Evolutionary conservation across 768 basidiomycete genomes (phyloP), one percentile per base, ranked within the genome.

Genomic region (Leccinum aurantiacum): DNA sequence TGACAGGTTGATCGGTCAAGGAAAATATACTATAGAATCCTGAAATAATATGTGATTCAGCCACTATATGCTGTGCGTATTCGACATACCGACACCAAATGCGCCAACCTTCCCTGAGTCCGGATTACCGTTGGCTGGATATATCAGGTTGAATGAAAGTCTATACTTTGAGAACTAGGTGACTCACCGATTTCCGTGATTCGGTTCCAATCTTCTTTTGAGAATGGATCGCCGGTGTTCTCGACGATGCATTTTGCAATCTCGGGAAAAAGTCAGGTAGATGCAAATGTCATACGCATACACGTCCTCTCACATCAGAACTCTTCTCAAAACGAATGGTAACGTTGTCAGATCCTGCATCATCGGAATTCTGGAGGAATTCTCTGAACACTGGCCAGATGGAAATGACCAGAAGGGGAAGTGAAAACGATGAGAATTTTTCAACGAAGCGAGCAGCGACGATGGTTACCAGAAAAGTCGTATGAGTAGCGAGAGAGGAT

Each of bases 41-140:
- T 84, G 24, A 19, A 19, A 19, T 25, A 19, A n/a, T 11, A 24
- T 24, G 3, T 61, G 1, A 56, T 37, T 19, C 35, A 52, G 22
- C 27, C 15, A n/a, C 25, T n/a, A 11, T 25, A 31, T 29, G 44
- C 15, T 10, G 33, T n/a, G 15, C 24, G 6, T 11, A 22, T 9
- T 14, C 1, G 24, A 58, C 83, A 58, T 59, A 84, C 88, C 89
- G 15, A 91, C 90, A 59, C 91, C 91, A 67, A 93, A 93, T 38
- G 94, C 93, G 19, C 95, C 95, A 56, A 98, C 93, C 78, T 94
- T 95, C 74, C 89, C 86, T 72, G 95, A 92, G 66, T 96, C 91
- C 0, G 94, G 93, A 71, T 98, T 97, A 0, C 95, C 95, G 66
- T 91, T 89, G 15, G 94, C 95, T 87, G 66, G 59, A 63, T 24